Evolutionary conservation across 371 early-diverging fungal genomes (phyloP), one percentile per base, ranked within the genome.

Genomic region (Rhizopus arrhizus): DNA sequence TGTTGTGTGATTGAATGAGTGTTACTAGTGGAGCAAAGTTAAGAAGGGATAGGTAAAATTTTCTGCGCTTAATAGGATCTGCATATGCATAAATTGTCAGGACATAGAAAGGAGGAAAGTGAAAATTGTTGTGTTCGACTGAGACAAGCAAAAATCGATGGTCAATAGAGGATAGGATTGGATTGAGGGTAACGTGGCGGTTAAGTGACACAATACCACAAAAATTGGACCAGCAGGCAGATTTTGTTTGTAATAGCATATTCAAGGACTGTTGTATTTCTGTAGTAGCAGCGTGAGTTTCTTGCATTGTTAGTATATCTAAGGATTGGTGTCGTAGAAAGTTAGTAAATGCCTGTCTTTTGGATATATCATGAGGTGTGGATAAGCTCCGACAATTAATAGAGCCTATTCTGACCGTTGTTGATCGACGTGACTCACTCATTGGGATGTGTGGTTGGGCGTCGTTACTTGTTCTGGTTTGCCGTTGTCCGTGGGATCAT

Each of bases 31-130:
- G 13, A 12, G 46, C 6, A 6, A 15, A n/a, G 15, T 12, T 45
- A 6, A 7, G 46, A 45, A n/a, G 6, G 6, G 15, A 45, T 45
- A 6, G 46, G 46, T 11, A 38, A 2, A 38, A 11, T 38, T 11
- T 9, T 7, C 38, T 9, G 9, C 38, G 38, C 7, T 7, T 11
- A 11, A 38, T 38, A 38, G 38, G 11, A 22, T 6, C 28, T 8
- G 58, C 48, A 3, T 48, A 49, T 0, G 58, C 40, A 58, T 58
- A 58, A n/a, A 58, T 47, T 22, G 40, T 36, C 35, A 49, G 5
- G 11, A 58, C 16, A n/a, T 22, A 22, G 12, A 58, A 40, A 34
- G 49, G 50, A 29, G n/a, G 13, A 40, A 58, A 49, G 9, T 22
- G 7, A 16, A 4, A 33, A 12, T 56, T n/a, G 6, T 6, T 28